Base-by-base conservation (phyloP, 1,284 basidiomycete species). In the Boletus austroedulis region DNA sequence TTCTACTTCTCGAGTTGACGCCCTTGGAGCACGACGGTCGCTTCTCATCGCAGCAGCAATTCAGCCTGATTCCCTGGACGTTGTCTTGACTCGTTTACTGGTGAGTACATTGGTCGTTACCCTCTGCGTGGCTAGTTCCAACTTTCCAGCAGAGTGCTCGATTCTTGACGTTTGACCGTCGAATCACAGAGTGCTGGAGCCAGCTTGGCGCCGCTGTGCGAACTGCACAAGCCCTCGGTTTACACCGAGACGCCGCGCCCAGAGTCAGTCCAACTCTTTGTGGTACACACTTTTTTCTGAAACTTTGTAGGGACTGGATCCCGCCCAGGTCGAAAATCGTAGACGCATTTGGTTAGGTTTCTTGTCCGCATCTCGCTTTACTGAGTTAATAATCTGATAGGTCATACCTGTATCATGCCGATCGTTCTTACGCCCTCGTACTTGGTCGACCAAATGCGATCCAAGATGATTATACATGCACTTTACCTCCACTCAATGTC, bases 171-270 rank as follows among this genome's bases (percentile, higher is more conserved):
- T 88, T 95, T 67, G 89, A 93, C 68, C 84, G 92, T 43, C 85
- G 91, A 55, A 91, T 93, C 64, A 93, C 92, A 6, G 95, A 97
- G 75, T 95, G 93, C 68, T 98, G 95, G 94, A 94, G 92, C 69
- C 92, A 95, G 67, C 80, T 98, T 14, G 95, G 95, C 49, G 94
- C 93, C 2, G 94, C 94, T 41, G 87, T 98, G 21, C 80, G 95
- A 54, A 97, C 94, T 17, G 95, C 95, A 14, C 95, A 97, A 70
- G 95, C 95, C 1, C 85, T 98, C 41, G 95, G 95, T 19, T 76
- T 98, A 36, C 95, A 98, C 74, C 82, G 95, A 55, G 95, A 98
- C 72, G 92, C 92, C 15, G 83, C 87, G n/a, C 88, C 87, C 57
- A 86, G 92, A 78, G 92, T 92, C 66, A 71, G 83, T 73, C 9